Percentiles rank a stretch among this genome's conserved stretches.
Conservation (phyloP, 768 basidiomycete genomes). For the Boletus sp. region DNA sequence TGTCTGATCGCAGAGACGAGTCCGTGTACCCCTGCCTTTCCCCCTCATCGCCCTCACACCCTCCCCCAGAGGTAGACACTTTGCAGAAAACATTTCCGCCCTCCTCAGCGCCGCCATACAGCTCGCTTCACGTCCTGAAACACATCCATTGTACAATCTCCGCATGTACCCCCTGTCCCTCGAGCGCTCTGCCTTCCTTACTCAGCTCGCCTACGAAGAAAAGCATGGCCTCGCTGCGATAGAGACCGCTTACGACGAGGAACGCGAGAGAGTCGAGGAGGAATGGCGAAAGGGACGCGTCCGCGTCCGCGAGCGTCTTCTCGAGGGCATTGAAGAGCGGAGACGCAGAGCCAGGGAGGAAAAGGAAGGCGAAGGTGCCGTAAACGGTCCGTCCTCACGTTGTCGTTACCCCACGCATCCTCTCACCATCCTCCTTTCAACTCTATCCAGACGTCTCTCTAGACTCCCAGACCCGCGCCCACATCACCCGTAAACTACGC, state of each 20-base stretch:
- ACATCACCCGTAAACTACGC: slow-evolving; percentile 80
- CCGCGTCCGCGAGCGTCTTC: slow-evolving; percentile 67
- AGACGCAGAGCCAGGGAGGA: slow-evolving; percentile 77
- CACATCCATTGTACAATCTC: slow-evolving; percentile 60
- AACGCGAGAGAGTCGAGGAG: slow-evolving; percentile 74
- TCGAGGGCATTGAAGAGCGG: slow-evolving; percentile 84
- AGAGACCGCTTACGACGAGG: slow-evolving; percentile 72
- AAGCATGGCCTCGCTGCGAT: slow-evolving; percentile 63
- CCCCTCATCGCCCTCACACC: slow-evolving; percentile 11
- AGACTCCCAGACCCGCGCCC: slow-evolving; percentile 73
- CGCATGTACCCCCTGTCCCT: slow-evolving; percentile 70
- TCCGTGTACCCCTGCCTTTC: slow-evolving; percentile 34
- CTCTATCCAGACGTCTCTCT: slow-evolving; percentile 59
- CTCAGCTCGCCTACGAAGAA: slow-evolving; percentile 65
- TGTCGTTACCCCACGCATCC: neutral
- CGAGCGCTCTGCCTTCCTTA: slow-evolving; percentile 72
- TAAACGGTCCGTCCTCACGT: slow-evolving; percentile 47
- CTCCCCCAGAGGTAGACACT: slow-evolving; percentile 51
- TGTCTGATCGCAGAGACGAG: slow-evolving; percentile 75
- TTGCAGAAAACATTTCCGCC: slow-evolving; percentile 57
- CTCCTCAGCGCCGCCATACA: slow-evolving; percentile 59
- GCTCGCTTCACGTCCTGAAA: slow-evolving; percentile 67
- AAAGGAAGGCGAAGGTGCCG: slow-evolving; percentile 84
- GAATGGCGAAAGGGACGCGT: slow-evolving; percentile 78
- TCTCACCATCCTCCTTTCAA: neutral